Conservation (phyloP, 2,329 filamentous ascomycete species). For the Epichloe coenophiala region DNA sequence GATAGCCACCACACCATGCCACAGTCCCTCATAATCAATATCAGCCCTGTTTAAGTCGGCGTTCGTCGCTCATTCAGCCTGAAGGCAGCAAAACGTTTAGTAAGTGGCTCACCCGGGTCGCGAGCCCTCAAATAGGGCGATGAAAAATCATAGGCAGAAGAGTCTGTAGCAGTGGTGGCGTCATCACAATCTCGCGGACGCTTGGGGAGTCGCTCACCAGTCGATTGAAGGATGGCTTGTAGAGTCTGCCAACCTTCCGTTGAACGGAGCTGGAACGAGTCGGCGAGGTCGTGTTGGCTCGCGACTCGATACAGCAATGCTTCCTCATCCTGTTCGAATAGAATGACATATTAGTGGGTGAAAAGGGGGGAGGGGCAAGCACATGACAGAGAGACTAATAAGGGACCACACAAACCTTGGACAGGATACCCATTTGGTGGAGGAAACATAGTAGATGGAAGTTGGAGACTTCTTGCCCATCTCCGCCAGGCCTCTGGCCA, state of each 20-base stretch:
- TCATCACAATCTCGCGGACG: constrained; percentile 35
- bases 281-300: constrained; percentile 63
- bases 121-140: constrained; percentile 4
- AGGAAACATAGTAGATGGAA: constrained; percentile 92
- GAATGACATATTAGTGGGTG: not conserved
- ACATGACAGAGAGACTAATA: no score
- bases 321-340: constrained; percentile 62
- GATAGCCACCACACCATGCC: not conserved
- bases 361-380: not conserved
- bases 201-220: constrained; percentile 91
- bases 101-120: constrained; percentile 39
- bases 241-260: constrained; percentile 90
- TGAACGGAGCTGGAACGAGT: constrained; percentile 71
- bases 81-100: constrained; percentile 55
- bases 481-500: constrained; percentile 45
- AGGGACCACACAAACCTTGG: constrained; percentile 49
- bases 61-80: constrained; percentile 37
- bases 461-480: constrained; percentile 64
- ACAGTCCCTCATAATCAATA: not conserved
- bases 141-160: constrained; percentile 10
- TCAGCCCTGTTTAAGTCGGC: not conserved
- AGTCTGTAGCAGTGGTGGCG: constrained; percentile 12
- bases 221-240: constrained; percentile 84
- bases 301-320: constrained; percentile 74
- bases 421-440: constrained; percentile 65